Evolutionary conservation across 2,329 filamentous ascomycete genomes (phyloP), one percentile per base, ranked within the genome.

Genomic region (Diplodia corticola): DNA sequence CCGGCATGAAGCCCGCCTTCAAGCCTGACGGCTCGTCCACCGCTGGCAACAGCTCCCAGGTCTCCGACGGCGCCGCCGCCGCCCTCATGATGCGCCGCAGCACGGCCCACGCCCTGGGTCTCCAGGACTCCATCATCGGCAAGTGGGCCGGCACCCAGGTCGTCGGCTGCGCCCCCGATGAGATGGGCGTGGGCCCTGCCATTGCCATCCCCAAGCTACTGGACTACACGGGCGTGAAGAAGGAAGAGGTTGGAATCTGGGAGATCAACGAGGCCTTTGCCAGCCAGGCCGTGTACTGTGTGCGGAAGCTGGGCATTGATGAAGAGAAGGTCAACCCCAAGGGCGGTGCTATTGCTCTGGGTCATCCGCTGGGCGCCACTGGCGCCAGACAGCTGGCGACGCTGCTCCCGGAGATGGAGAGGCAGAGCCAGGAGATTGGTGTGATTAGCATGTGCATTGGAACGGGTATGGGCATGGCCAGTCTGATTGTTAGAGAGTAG

Each of bases 161-260:
- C 12, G 87, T 88, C 0, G 93, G 94, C 13, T 96, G 92, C 75
- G 84, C 83, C 61, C 93, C 94, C 0, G 92, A 96, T 74, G 93
- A 97, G 84, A 97, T 98, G 94, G 93, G 94, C 46, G 84, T 97
- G 67, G 93, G 94, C 0, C 93, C 94, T 0, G 92, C 92, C 0
- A 75, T 96, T 30, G 93, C 92, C 0, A 94, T 97, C 63, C 93
- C 93, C 6, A 91, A 89, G 75, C 83, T 97, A 22, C 83, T 97
- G n/a, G 77, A 81, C 20, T 86, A 87, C 68, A 85, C 89, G 1
- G 91, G 89, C 0, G 76, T 97, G 15, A 75, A 80, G 50, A 88
- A 82, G 13, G 81, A 83, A 2, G 92, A 97, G 67, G 86, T 98
- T 0, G 85, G 89, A 40, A 82, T 95, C 10, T 97, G 93, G 93